These are phyloP conservation scores for Hypoxylon sp. DNA, from an alignment of 2,329 filamentous ascomycete genomes.

Conservation along the genomic window DNA sequence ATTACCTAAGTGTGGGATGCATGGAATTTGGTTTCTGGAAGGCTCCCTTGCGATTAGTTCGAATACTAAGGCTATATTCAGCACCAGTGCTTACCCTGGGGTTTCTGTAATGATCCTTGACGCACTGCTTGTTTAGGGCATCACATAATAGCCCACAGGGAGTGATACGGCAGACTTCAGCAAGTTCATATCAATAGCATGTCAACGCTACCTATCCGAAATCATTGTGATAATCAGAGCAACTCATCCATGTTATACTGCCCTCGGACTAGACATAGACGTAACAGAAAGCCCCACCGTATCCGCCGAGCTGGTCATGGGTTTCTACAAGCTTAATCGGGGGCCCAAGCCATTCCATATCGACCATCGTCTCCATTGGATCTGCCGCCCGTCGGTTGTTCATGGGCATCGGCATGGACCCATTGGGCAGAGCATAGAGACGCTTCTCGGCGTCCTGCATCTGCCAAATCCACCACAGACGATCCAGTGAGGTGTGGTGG, in stretches of 20 bases:
- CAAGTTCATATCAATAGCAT: not conserved
- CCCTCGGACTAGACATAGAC: constrained; percentile 47
- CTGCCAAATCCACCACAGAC: constrained; percentile 61
- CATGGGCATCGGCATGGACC: constrained; percentile 49
- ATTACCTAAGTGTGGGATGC: not conserved
- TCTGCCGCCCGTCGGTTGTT: constrained; percentile 35
- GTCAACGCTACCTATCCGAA: not conserved
- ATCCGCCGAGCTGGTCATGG: constrained; percentile 51
- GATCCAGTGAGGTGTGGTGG: constrained; percentile 58
- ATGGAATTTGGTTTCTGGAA: not conserved
- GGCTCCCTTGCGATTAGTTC: too few species aligned
- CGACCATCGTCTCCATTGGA: constrained; percentile 45
- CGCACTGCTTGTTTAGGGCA: too few species aligned
- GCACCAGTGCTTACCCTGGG: too few species aligned
- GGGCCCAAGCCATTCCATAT: constrained; percentile 53
- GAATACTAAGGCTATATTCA: too few species aligned
- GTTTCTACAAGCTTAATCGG: constrained; percentile 51
- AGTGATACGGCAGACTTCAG: not conserved
- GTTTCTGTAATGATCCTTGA: too few species aligned
- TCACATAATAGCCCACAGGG: not conserved
- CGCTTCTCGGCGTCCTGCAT: constrained; percentile 58
- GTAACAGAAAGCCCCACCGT: constrained; percentile 51
- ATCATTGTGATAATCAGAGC: not conserved
- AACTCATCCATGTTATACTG: not conserved
- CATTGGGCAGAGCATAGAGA: constrained; percentile 52